Conservation (phyloP, 192 early-diverging fungal genomes). For the Backusella morwellensis region DNA sequence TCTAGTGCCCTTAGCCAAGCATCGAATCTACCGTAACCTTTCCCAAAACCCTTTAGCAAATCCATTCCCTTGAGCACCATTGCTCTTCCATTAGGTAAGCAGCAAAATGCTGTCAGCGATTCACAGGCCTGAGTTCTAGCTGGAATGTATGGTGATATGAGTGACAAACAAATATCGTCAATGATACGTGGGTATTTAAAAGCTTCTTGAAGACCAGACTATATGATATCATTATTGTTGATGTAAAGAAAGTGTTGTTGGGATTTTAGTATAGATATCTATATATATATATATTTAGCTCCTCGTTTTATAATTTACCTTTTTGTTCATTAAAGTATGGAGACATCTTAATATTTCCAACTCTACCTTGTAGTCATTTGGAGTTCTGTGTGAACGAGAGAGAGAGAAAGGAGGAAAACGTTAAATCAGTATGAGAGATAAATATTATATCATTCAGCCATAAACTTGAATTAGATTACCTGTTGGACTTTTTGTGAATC, state of each 20-base stretch:
- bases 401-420: not conserved
- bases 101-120: conserved; percentile 71
- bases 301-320: conserved; percentile 19
- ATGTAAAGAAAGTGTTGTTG: not conserved
- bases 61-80: conserved; percentile 74
- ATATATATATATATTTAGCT: not conserved
- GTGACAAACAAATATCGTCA: conserved; percentile 64
- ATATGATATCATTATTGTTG: not conserved
- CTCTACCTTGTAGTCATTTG: conserved; percentile 67
- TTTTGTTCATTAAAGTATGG: conserved; percentile 68
- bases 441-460: not conserved
- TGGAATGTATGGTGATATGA: conserved; percentile 70
- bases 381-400: conserved; percentile 27
- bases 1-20: conserved; percentile 71
- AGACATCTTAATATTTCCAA: conserved; percentile 76
- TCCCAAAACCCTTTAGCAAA: conserved; percentile 57
- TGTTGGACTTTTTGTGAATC: conserved; percentile 51
- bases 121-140: conserved; percentile 68
- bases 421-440: not conserved
- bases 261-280: not conserved
- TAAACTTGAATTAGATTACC: conserved; percentile 33
- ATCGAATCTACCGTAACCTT: conserved; percentile 36
- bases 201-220: conserved; percentile 73
- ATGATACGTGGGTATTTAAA: conserved; percentile 64
- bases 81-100: conserved; percentile 68